Conservation (phyloP, 108 stramenopile genomes). For the Hondaea fermentalgiana region DNA sequence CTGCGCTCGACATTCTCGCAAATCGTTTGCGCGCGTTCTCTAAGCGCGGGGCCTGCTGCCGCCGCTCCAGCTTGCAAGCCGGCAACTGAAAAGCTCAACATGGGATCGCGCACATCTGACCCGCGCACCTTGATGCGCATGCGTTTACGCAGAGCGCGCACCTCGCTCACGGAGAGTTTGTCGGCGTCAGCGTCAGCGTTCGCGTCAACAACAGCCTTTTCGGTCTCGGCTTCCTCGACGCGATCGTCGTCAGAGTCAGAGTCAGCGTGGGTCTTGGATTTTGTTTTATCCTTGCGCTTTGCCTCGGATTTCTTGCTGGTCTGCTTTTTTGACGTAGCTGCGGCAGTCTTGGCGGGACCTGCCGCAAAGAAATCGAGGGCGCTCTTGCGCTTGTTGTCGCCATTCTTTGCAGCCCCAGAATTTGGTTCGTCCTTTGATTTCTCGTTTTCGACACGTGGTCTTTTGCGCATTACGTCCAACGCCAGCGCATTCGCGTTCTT, state of each 20-base stretch:
- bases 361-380: background rate
- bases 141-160: slow-evolving; percentile 35
- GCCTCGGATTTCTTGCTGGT: background rate
- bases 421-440: background rate
- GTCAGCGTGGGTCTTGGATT: too few relatives aligned
- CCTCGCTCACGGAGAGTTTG: slow-evolving; percentile 21
- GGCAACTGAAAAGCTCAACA: slow-evolving; percentile 22
- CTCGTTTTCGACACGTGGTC: background rate
- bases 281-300: background rate
- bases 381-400: background rate
- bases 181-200: background rate
- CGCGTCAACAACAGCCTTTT: background rate
- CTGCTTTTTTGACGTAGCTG: background rate
- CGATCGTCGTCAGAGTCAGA: background rate
- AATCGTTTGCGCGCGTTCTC: background rate
- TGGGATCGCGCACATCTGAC: slow-evolving; percentile 21
- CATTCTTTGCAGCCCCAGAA: background rate
- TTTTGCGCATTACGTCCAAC: background rate
- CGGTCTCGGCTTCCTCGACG: background rate
- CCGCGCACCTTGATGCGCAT: slow-evolving; percentile 42
- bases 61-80: background rate
- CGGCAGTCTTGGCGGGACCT: background rate
- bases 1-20: slow-evolving; percentile 18
- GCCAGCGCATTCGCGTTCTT: background rate
- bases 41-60: background rate